phyloP scores from a whole-genome alignment of 2,329 filamentous ascomycete genomes.

The Triangularia verruculosa region DNA sequence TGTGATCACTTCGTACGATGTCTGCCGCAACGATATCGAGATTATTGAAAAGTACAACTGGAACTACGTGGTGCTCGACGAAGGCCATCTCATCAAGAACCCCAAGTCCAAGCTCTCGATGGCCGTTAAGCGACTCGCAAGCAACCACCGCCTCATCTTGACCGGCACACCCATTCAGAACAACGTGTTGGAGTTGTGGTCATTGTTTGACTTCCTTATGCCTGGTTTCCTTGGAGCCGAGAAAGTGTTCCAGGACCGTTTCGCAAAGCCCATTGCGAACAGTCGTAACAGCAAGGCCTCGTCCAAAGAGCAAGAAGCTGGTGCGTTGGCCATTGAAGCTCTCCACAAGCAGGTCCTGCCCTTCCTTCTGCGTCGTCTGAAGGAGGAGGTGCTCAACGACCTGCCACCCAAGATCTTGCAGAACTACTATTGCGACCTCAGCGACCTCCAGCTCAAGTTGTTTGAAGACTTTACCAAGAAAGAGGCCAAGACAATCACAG shows the following conservation, averaged over 20 bases:
- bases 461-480: slow-evolving; percentile 97
- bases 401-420: slow-evolving; percentile 97
- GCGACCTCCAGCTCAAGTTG: slow-evolving; percentile 87
- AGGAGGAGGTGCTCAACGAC: slow-evolving; percentile 96
- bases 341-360: slow-evolving; percentile 96
- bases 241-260: slow-evolving; percentile 93
- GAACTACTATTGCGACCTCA: slow-evolving; percentile 98
- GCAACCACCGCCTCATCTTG: slow-evolving; percentile 92
- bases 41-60: slow-evolving; percentile 78
- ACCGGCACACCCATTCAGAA: slow-evolving; percentile 98
- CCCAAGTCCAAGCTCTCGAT: slow-evolving; percentile 93
- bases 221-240: slow-evolving; percentile 92
- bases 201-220: slow-evolving; percentile 98
- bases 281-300: slow-evolving; percentile 96
- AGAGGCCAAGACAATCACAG: slow-evolving; percentile 81
- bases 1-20: slow-evolving; percentile 96
- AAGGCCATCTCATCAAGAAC: slow-evolving; percentile 98
- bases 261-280: slow-evolving; percentile 91
- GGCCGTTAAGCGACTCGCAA: slow-evolving; percentile 83
- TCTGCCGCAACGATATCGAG: slow-evolving; percentile 94
- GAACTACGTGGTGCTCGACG: slow-evolving; percentile 97
- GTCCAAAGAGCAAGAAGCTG: slow-evolving; percentile 96
- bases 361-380: slow-evolving; percentile 91
- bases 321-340: slow-evolving; percentile 94
- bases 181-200: slow-evolving; percentile 96